Percentiles rank a stretch among this genome's conserved stretches.
These are phyloP conservation scores for Nicotiana otophora DNA, from an alignment of 257 asterid species.

Conservation along the genomic window DNA sequence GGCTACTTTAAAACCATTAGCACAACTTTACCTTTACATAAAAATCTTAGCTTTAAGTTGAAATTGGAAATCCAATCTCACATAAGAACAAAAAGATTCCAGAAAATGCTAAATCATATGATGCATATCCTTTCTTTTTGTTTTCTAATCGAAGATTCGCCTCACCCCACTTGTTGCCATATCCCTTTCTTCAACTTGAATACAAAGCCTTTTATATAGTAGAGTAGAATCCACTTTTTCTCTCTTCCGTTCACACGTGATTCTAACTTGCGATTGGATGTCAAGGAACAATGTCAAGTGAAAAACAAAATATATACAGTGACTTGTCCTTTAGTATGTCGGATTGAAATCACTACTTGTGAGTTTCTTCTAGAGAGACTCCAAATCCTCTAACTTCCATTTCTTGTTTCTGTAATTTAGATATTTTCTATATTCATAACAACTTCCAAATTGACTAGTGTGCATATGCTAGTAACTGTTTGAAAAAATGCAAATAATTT, in stretches of 20 bases:
- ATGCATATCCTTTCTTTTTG: background rate
- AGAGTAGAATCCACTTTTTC: constrained; percentile 1
- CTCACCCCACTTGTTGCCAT: background rate
- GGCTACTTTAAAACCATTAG: background rate
- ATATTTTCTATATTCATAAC: background rate
- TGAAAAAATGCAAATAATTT: too few relatives aligned
- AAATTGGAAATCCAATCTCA: background rate
- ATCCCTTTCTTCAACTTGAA: background rate
- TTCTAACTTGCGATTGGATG: background rate
- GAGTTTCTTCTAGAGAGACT: background rate
- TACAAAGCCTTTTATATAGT: background rate
- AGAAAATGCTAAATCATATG: background rate
- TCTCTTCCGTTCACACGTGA: background rate
- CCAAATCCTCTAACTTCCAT: background rate
- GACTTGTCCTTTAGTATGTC: background rate
- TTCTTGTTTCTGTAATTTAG: background rate
- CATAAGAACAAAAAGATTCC: background rate
- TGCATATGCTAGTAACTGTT: background rate
- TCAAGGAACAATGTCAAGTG: background rate
- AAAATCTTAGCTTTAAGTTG: background rate
- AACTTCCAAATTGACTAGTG: background rate
- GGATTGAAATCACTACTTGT: background rate
- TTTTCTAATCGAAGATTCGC: background rate
- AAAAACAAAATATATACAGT: background rate
- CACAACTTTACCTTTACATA: background rate